Evolutionary conservation across 495 filamentous ascomycete species (phyloP).

Genomic region (Penicillium bovifimosum): DNA sequence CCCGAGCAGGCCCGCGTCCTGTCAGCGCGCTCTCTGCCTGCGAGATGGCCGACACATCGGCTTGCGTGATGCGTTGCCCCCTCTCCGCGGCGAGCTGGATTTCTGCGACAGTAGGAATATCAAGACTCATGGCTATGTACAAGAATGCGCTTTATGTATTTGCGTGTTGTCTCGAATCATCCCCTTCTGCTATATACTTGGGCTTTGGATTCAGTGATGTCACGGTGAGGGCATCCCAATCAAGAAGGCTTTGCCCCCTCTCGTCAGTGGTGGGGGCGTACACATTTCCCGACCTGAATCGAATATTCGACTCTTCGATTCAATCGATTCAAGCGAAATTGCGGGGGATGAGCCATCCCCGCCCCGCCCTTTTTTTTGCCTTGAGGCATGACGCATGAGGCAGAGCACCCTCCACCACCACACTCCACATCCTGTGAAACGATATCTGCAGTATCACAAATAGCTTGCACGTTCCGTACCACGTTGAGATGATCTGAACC

Average conservation of each 20-base stretch:
- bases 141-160: neutral
- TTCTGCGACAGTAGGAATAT: conserved; percentile 27
- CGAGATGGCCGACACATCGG: conserved; percentile 31
- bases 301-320: neutral
- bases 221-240: conserved; percentile 23
- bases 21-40: conserved; percentile 35
- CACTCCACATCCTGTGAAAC: neutral
- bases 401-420: neutral
- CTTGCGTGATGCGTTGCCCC: conserved; percentile 31
- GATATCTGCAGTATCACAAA: neutral
- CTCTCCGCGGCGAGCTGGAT: conserved; percentile 31
- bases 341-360: neutral
- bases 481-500: neutral
- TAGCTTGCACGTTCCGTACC: neutral
- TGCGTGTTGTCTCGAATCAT: neutral
- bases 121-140: conserved; percentile 14
- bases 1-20: conserved; percentile 49
- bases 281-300: neutral
- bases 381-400: neutral
- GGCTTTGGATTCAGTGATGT: conserved; percentile 21
- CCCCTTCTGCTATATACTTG: conserved; percentile 12
- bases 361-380: neutral
- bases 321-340: neutral
- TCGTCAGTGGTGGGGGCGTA: conserved; percentile 7
- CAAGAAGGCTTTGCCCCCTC: conserved; percentile 4